These are phyloP conservation scores for Tricholomella constricta DNA, from an alignment of 768 basidiomycete species.

Conservation along the genomic window DNA sequence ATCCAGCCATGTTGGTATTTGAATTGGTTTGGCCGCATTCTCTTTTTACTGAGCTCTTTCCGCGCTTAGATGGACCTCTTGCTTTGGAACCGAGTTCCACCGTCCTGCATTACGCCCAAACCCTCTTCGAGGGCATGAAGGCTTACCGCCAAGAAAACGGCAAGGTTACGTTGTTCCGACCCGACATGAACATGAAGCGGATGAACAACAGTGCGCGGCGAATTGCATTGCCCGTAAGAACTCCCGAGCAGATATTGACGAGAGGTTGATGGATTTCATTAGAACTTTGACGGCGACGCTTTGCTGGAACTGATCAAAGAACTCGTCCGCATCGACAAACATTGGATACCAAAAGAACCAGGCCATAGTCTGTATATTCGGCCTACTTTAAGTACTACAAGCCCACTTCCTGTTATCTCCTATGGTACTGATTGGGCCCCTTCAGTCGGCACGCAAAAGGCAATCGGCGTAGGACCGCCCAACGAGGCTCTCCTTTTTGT, in stretches of 20 bases:
- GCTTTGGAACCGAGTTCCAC: conserved; percentile 73
- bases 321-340: conserved; percentile 78
- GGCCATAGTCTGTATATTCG: conserved; percentile 94
- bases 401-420: background rate
- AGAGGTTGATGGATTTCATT: background rate
- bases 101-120: conserved; percentile 92
- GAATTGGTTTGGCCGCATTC: background rate
- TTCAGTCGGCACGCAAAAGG: conserved; percentile 75
- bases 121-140: conserved; percentile 93
- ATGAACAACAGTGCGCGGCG: conserved; percentile 87
- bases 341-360: conserved; percentile 89
- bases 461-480: conserved; percentile 72
- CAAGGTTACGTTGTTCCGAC: conserved; percentile 83
- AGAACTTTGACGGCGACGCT: conserved; percentile 80
- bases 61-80: conserved; percentile 63
- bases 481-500: conserved; percentile 85
- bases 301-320: conserved; percentile 82
- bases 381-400: conserved; percentile 59
- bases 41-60: too few relatives aligned
- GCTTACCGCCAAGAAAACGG: conserved; percentile 80
- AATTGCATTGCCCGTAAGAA: conserved; percentile 71
- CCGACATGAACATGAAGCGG: conserved; percentile 97
- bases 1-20: conserved; percentile 76
- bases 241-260: background rate
- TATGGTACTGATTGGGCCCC: conserved; percentile 5